Evolutionary conservation across 805 yeast genomes (phyloP).

Genomic region (Alloascoidea hylecoeti): DNA sequence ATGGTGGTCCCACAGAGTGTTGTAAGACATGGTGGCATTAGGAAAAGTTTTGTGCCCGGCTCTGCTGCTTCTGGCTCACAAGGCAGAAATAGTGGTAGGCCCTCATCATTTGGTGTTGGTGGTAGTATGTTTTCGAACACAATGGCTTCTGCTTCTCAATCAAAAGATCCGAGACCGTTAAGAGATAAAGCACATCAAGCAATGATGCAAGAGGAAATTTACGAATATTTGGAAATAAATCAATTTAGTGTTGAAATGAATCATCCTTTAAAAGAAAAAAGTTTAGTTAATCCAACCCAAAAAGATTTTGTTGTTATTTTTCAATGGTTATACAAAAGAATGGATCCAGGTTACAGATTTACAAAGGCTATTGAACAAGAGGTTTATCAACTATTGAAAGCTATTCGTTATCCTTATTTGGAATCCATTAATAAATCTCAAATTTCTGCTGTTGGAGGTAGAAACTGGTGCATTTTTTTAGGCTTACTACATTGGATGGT

Average conservation of each 20-base stretch:
- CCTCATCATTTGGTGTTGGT: constrained; percentile 2
- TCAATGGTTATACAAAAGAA: constrained; percentile 60
- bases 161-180: constrained; percentile 60
- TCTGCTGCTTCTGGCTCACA: neutral
- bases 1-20: constrained; percentile 1
- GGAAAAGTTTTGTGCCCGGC: neutral
- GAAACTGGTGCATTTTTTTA: constrained; percentile 67
- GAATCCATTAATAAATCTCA: constrained; percentile 75
- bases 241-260: constrained; percentile 66
- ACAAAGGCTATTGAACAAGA: constrained; percentile 61
- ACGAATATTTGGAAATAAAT: constrained; percentile 44
- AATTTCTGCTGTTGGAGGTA: constrained; percentile 81
- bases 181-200: constrained; percentile 58
- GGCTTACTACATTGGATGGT: constrained; percentile 80
- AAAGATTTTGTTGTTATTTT: constrained; percentile 70
- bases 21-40: neutral
- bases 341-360: constrained; percentile 71
- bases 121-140: constrained; percentile 3
- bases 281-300: constrained; percentile 70
- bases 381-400: constrained; percentile 50
- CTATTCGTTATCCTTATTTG: constrained; percentile 63
- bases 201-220: constrained; percentile 51
- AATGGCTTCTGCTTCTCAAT: neutral
- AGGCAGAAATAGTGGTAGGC: neutral
- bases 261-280: constrained; percentile 49